phyloP scores from a whole-genome alignment of 805 yeast species.

The Pichia cabralensis region DNA sequence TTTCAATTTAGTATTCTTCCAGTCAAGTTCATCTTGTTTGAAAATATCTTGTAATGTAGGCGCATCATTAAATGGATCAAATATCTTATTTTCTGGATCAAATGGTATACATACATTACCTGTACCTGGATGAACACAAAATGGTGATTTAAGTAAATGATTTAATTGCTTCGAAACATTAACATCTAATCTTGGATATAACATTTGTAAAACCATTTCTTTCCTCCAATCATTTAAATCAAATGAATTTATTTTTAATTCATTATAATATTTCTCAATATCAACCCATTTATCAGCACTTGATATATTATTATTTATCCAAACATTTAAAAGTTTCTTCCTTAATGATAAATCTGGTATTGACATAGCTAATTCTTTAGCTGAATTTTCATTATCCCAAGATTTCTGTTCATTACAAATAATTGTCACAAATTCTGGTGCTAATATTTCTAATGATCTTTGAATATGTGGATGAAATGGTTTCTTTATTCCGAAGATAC shows the following conservation, averaged over 20 bases:
- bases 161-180: slow-evolving; percentile 85
- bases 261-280: slow-evolving; percentile 43
- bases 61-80: slow-evolving; percentile 63
- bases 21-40: slow-evolving; percentile 50
- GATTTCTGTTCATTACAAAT: slow-evolving; percentile 81
- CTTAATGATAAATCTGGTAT: slow-evolving; percentile 52
- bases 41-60: slow-evolving; percentile 65
- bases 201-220: slow-evolving; percentile 66
- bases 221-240: slow-evolving; percentile 57
- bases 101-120: slow-evolving; percentile 93
- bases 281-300: slow-evolving; percentile 73
- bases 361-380: slow-evolving; percentile 48
- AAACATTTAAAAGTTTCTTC: slow-evolving; percentile 41
- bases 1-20: slow-evolving; percentile 51
- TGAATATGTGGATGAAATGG: slow-evolving; percentile 87
- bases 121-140: slow-evolving; percentile 93
- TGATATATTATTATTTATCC: slow-evolving; percentile 47
- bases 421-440: slow-evolving; percentile 50
- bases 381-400: slow-evolving; percentile 51
- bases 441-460: slow-evolving; percentile 61
- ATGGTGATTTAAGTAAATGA: slow-evolving; percentile 92
- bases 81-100: slow-evolving; percentile 41
- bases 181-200: slow-evolving; percentile 88
- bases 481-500: slow-evolving; percentile 46
- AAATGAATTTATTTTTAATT: slow-evolving; percentile 26